A percentile compares a stretch with the other conserved stretches of the same genome.
Conservation (phyloP, 2,329 filamentous ascomycete species). For the Xylariaceae sp. region DNA sequence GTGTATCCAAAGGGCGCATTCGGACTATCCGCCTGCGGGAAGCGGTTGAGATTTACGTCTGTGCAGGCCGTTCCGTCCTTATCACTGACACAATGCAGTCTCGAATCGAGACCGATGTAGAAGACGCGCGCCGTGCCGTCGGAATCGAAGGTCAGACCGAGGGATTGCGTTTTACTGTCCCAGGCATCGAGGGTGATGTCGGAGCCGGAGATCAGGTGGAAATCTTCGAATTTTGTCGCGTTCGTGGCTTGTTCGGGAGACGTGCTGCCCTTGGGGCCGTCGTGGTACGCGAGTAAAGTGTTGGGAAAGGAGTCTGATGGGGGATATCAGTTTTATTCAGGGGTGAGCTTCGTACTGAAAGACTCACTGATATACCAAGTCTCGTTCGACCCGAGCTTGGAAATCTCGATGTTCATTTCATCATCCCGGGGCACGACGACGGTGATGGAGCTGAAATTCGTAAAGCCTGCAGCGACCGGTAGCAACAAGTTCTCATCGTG, state of each 20-base stretch:
- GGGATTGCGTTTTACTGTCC: constrained; percentile 9
- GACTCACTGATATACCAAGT: constrained; percentile 13
- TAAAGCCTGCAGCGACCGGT: constrained; percentile 5
- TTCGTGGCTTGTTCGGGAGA: constrained; percentile 4
- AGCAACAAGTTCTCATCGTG: constrained; percentile 4
- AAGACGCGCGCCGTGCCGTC: constrained; percentile 12
- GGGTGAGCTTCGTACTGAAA: not conserved
- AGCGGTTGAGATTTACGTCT: constrained; percentile 17
- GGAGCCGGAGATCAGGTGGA: not conserved
- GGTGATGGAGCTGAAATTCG: constrained; percentile 3
- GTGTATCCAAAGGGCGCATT: constrained; percentile 29
- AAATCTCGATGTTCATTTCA: constrained; percentile 10
- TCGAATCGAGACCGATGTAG: constrained; percentile 27
- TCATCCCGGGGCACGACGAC: constrained; percentile 8
- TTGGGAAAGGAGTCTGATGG: not conserved
- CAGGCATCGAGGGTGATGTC: constrained; percentile 9
- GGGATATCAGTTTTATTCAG: constrained; percentile 3
- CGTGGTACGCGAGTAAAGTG: not conserved
- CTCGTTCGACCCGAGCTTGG: not conserved
- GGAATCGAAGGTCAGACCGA: constrained; percentile 15
- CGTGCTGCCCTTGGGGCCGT: not conserved
- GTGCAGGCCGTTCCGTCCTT: not conserved
- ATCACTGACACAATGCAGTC: constrained; percentile 27
- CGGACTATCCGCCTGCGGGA: constrained; percentile 32
- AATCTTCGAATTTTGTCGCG: not conserved